A percentile compares a stretch with the other conserved stretches of the same genome.
Conservation (phyloP, 2,329 filamentous ascomycete genomes). For the Zymoseptoria tritici region DNA sequence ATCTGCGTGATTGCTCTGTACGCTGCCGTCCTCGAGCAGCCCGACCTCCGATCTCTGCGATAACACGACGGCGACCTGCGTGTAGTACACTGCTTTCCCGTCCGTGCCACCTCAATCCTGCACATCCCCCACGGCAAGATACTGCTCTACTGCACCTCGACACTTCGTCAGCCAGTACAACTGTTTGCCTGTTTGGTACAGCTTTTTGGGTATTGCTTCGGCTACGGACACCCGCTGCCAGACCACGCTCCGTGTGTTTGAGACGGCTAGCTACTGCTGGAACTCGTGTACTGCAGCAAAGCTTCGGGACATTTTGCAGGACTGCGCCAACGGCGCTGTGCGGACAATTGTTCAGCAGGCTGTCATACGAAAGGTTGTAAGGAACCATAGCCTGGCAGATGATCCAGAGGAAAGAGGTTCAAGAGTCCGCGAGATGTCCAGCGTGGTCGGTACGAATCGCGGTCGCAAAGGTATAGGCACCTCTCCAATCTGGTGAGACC, state of each 20-base stretch:
- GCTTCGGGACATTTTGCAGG: background rate
- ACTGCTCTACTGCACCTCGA: background rate
- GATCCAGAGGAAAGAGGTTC: conserved; percentile 6
- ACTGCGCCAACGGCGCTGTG: background rate
- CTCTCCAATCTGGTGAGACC: conserved; percentile 24
- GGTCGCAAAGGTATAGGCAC: conserved; percentile 32
- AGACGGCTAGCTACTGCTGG: background rate
- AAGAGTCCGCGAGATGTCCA: conserved; percentile 23
- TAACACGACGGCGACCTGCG: background rate
- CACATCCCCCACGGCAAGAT: background rate
- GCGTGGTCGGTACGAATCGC: conserved; percentile 23
- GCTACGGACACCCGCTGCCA: background rate
- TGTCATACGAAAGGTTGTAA: background rate
- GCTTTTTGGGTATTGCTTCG: background rate
- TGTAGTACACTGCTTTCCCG: background rate
- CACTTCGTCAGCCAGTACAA: background rate
- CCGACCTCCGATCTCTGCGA: background rate
- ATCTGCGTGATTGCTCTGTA: background rate
- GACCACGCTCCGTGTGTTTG: background rate
- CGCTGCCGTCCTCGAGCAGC: background rate
- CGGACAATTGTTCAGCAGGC: background rate
- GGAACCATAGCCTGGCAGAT: background rate
- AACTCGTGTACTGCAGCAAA: background rate
- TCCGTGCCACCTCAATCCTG: background rate
- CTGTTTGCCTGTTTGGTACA: background rate